A percentile compares a stretch with the other conserved stretches of the same genome.
Evolutionary conservation across 164 flowering plant species (phyloP).

Genomic region (Kalanchoe fedtschenkoi): DNA sequence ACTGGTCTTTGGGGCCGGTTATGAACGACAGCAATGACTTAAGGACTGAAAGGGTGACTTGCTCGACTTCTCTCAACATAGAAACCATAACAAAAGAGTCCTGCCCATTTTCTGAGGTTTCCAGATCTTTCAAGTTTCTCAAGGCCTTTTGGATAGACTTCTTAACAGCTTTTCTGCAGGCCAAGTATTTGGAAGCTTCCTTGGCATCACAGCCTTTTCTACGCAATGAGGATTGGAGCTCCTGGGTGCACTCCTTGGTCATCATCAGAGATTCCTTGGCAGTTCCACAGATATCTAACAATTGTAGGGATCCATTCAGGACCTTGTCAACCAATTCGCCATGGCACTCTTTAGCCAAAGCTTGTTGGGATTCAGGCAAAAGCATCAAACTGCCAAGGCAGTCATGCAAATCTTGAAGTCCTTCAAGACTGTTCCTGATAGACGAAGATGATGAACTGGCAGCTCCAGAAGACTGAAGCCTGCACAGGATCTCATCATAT

Average conservation of each 20-base stretch:
- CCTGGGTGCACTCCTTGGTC: slow-evolving; percentile 16
- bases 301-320: slow-evolving; percentile 25
- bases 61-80: slow-evolving; percentile 18
- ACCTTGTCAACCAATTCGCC: slow-evolving; percentile 12
- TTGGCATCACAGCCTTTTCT: slow-evolving; percentile 16
- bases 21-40: slow-evolving; percentile 14
- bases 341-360: slow-evolving; percentile 6
- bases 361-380: slow-evolving; percentile 17
- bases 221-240: slow-evolving; percentile 24
- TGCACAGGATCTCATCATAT: slow-evolving; percentile 11
- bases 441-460: slow-evolving; percentile 16
- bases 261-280: slow-evolving; percentile 18
- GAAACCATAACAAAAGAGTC: neutral
- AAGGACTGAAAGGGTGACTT: slow-evolving; percentile 10
- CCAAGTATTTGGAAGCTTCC: slow-evolving; percentile 16
- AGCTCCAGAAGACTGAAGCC: slow-evolving; percentile 14
- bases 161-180: slow-evolving; percentile 18
- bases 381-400: slow-evolving; percentile 15
- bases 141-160: slow-evolving; percentile 18
- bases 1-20: slow-evolving; percentile 2
- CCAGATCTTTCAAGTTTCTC: slow-evolving; percentile 9
- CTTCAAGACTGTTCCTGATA: slow-evolving; percentile 10
- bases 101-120: neutral
- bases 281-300: slow-evolving; percentile 25
- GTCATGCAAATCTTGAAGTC: slow-evolving; percentile 17